Evolutionary conservation across 768 basidiomycete genomes (phyloP), one percentile per base, ranked within the genome.

Genomic region (Sporobolomyces roseus): DNA sequence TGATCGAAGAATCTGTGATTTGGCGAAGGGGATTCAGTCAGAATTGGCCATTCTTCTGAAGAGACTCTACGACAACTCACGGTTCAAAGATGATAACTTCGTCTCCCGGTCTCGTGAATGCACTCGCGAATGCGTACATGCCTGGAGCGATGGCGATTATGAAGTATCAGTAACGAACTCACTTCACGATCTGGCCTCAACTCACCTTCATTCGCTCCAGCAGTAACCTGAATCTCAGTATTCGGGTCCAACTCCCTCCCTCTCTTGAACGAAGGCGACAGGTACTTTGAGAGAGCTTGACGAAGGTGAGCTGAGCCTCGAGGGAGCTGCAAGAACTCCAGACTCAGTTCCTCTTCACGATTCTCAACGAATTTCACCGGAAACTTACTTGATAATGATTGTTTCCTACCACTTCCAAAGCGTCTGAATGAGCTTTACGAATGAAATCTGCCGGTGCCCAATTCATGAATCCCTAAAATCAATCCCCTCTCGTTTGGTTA

Each of bases 1-100:
- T 75, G 74, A 52, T 71, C 69, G 45, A 68, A 72, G 66, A 43
- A 60, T 17, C 65, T 25, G 21, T n/a, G 16, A 4, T 48, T 3
- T 2, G 13, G 23, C 23, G 43, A 46, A 9, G 21, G 3, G 14
- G 35, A 12, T 45, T 45, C n/a, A n/a, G 13, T 41, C 41, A 45
- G 27, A 27, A 29, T 38, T 55, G 9, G 38, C 9, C 9, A 41
- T 41, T 41, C n/a, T n/a, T n/a, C 10, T 19, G 61, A 54, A 38
- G 35, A 4, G 53, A 27, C 29, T 36, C 43, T 25, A 60, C 25
- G 8, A 41, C 53, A 49, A 66, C 64, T 59, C 50, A 68, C 23
- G 73, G 94, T 79, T 98, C 96, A 76, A 98, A 93, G 85, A 97
- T 87, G 79, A 99, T 94, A 71, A 98, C 94, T 79, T 99, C 96